Conservation (phyloP, 176 grass and related monocot genomes). For the Hsuehochloa calcarea region DNA sequence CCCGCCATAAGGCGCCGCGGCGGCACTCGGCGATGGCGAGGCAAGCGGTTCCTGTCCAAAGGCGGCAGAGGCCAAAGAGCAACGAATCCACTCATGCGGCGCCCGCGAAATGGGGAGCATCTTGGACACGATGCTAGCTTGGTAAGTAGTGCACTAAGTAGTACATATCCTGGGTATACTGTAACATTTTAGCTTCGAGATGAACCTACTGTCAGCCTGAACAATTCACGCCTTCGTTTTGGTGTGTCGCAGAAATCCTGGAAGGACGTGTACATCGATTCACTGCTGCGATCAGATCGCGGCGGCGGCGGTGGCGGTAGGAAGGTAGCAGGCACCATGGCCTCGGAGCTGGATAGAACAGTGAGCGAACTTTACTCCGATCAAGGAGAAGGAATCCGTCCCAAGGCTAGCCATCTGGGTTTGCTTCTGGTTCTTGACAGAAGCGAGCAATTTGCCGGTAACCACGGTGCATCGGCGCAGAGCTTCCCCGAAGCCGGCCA, state of each 20-base stretch:
- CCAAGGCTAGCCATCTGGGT: constrained; percentile 38
- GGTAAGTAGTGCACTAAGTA: background rate
- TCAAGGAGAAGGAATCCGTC: constrained; percentile 1
- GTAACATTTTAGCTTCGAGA: background rate
- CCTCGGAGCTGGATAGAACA: constrained; percentile 39
- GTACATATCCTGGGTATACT: background rate
- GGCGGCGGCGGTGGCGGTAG: too few relatives aligned
- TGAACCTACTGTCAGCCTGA: background rate
- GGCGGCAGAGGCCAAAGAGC: background rate
- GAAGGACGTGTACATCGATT: constrained; percentile 66
- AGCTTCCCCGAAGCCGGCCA: background rate
- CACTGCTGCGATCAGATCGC: constrained; percentile 25
- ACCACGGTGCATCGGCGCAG: background rate
- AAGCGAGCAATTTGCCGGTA: background rate
- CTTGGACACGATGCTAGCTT: constrained; percentile 21
- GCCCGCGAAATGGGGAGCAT: constrained; percentile 16
- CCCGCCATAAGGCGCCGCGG: constrained; percentile 37
- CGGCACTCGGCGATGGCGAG: background rate
- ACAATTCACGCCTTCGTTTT: background rate
- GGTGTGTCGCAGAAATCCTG: constrained; percentile 52
- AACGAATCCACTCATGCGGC: constrained; percentile 23
- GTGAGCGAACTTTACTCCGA: constrained; percentile 25
- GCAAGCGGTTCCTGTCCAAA: background rate
- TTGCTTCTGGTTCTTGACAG: constrained; percentile 45
- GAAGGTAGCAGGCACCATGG: constrained; percentile 22